phyloP scores from a whole-genome alignment of 2,329 filamentous ascomycete genomes.

The Apiospora saccharicola region DNA sequence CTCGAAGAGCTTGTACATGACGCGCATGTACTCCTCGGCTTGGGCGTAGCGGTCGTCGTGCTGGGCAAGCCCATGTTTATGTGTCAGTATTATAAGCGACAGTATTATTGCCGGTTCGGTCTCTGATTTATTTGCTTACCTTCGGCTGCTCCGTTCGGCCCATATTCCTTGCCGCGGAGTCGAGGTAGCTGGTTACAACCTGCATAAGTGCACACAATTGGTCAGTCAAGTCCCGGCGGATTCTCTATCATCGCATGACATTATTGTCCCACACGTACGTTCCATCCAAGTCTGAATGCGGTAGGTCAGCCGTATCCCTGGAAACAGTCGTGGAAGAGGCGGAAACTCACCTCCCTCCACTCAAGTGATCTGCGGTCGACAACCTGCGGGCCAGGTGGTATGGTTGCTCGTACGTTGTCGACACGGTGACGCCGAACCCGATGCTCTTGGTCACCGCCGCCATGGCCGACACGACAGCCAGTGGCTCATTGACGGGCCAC shows the following conservation, averaged over 20 bases:
- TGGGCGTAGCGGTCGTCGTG: constrained; percentile 73
- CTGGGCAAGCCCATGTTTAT: constrained; percentile 31
- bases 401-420: constrained; percentile 75
- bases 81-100: no score
- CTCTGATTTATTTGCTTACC: constrained; percentile 46
- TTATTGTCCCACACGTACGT: no score
- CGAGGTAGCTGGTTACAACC: constrained; percentile 75
- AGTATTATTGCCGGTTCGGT: constrained; percentile 31
- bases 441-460: constrained; percentile 73
- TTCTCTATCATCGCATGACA: no score
- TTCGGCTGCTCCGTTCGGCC: constrained; percentile 63
- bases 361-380: constrained; percentile 73
- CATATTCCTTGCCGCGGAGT: constrained; percentile 72
- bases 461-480: constrained; percentile 72
- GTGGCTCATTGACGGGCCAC: constrained; percentile 75
- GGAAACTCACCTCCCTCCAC: constrained; percentile 62
- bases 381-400: constrained; percentile 72
- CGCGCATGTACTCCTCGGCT: constrained; percentile 69
- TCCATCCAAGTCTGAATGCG: no score
- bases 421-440: constrained; percentile 73
- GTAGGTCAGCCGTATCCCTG: no score
- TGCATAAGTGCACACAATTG: no score
- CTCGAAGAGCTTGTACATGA: constrained; percentile 72
- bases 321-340: no score
- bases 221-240: constrained; percentile 3